Evolutionary conservation across 768 basidiomycete genomes (phyloP).

Genomic region (Coprinellus micaceus): DNA sequence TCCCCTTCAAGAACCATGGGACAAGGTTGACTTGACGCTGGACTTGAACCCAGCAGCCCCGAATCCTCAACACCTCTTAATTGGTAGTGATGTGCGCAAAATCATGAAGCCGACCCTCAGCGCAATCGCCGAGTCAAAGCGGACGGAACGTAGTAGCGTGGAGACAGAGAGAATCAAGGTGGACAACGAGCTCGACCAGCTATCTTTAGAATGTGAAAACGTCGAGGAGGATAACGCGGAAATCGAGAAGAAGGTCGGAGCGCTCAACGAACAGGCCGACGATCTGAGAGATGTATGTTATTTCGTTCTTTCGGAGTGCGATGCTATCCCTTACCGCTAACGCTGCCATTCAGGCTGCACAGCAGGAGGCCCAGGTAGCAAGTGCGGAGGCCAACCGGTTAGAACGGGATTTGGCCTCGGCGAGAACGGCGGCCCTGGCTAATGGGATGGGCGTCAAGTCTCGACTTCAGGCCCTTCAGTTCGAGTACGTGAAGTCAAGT

Average conservation of each 20-base stretch:
- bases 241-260: conserved; percentile 68
- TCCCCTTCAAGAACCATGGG: conserved; percentile 64
- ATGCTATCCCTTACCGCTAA: no score
- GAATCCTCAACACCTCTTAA: conserved; percentile 63
- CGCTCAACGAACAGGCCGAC: conserved; percentile 71
- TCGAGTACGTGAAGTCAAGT: conserved; percentile 49
- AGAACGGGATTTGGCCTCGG: conserved; percentile 70
- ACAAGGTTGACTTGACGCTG: conserved; percentile 72
- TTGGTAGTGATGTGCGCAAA: conserved; percentile 67
- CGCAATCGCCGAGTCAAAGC: conserved; percentile 65
- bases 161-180: conserved; percentile 78
- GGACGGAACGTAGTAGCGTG: conserved; percentile 62
- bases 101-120: conserved; percentile 75
- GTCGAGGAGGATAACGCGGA: conserved; percentile 74
- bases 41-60: conserved; percentile 77
- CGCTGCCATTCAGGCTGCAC: conserved; percentile 69
- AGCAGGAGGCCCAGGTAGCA: conserved; percentile 67
- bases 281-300: conserved; percentile 69
- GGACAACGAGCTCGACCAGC: conserved; percentile 79
- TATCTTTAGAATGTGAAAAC: conserved; percentile 75
- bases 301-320: not conserved
- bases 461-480: conserved; percentile 69
- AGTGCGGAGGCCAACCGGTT: conserved; percentile 63
- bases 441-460: conserved; percentile 84
- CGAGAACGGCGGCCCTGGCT: conserved; percentile 69